phyloP scores from a whole-genome alignment of 495 filamentous ascomycete species.

The Alectoria sarmentosa region DNA sequence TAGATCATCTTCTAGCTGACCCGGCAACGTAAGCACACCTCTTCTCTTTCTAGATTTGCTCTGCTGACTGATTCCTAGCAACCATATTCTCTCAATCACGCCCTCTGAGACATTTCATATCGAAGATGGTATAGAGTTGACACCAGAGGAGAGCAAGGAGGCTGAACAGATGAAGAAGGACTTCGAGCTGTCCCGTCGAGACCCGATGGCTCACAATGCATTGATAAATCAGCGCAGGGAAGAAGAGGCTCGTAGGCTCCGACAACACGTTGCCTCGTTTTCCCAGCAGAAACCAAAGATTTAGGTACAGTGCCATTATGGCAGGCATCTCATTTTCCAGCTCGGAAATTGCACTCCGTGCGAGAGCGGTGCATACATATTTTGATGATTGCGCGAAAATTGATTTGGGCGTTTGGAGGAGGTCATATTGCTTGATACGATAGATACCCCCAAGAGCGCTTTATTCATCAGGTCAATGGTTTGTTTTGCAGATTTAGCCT shows the following conservation, averaged over 20 bases:
- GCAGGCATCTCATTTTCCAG: no score
- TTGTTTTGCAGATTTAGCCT: background rate
- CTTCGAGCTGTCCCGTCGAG: conserved; percentile 39
- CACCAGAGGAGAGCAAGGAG: conserved; percentile 46
- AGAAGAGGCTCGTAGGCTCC: background rate
- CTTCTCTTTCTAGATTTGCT: background rate
- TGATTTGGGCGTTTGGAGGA: background rate
- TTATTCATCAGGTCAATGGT: background rate
- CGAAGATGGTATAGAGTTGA: conserved; percentile 50
- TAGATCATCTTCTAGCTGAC: conserved; percentile 57
- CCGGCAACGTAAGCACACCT: conserved; percentile 20
- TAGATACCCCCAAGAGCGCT: background rate
- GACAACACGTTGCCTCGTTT: background rate
- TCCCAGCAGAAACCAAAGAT: background rate
- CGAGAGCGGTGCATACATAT: background rate
- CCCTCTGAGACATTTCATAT: conserved; percentile 51
- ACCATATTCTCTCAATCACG: conserved; percentile 44
- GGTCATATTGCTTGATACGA: background rate
- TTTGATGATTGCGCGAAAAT: background rate
- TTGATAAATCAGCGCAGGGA: conserved; percentile 10
- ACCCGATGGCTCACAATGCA: conserved; percentile 35
- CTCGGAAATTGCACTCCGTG: background rate
- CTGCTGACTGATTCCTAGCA: conserved; percentile 15
- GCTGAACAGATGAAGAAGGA: conserved; percentile 39
- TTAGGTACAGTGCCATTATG: no score